A percentile compares a stretch with the other conserved stretches of the same genome.
phyloP scores from a whole-genome alignment of 192 early-diverging fungal genomes.

The Umbelopsis isabellina region DNA sequence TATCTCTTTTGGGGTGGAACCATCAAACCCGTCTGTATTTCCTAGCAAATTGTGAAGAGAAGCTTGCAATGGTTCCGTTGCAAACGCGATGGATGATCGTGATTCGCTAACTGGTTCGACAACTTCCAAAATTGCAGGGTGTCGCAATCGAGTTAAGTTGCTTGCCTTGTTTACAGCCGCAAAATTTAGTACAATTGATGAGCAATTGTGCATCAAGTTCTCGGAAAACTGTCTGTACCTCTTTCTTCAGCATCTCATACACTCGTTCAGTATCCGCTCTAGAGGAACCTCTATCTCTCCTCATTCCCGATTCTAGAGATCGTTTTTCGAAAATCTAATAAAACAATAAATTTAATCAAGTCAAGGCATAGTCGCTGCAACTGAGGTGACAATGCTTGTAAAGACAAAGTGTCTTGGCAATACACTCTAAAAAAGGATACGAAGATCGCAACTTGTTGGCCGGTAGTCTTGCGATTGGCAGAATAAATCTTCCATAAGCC shows the following conservation, averaged over 20 bases:
- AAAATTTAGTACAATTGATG: neutral
- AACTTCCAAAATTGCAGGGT: slow-evolving; percentile 77
- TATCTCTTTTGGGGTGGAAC: slow-evolving; percentile 25
- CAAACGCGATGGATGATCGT: slow-evolving; percentile 70
- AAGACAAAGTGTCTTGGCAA: neutral
- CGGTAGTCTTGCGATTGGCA: slow-evolving; percentile 59
- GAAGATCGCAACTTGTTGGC: slow-evolving; percentile 69
- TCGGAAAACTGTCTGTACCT: slow-evolving; percentile 47
- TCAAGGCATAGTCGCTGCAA: neutral
- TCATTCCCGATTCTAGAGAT: slow-evolving; percentile 57
- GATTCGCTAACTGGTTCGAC: slow-evolving; percentile 75
- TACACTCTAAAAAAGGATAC: slow-evolving; percentile 41
- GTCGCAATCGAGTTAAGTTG: slow-evolving; percentile 72
- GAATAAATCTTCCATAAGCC: slow-evolving; percentile 78
- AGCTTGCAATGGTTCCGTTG: slow-evolving; percentile 71
- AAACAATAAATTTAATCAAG: neutral
- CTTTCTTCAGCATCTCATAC: slow-evolving; percentile 59
- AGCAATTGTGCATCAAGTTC: neutral
- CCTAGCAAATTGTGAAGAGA: slow-evolving; percentile 67
- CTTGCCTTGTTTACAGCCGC: slow-evolving; percentile 38
- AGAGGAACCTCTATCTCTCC: slow-evolving; percentile 50
- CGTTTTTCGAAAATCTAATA: slow-evolving; percentile 72
- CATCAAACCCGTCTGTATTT: slow-evolving; percentile 45
- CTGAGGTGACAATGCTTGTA: neutral
- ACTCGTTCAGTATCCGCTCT: slow-evolving; percentile 52